Evolutionary conservation across 2,329 filamentous ascomycete genomes (phyloP), one percentile per base, ranked within the genome.

Genomic region (Aspergillus versicolor): DNA sequence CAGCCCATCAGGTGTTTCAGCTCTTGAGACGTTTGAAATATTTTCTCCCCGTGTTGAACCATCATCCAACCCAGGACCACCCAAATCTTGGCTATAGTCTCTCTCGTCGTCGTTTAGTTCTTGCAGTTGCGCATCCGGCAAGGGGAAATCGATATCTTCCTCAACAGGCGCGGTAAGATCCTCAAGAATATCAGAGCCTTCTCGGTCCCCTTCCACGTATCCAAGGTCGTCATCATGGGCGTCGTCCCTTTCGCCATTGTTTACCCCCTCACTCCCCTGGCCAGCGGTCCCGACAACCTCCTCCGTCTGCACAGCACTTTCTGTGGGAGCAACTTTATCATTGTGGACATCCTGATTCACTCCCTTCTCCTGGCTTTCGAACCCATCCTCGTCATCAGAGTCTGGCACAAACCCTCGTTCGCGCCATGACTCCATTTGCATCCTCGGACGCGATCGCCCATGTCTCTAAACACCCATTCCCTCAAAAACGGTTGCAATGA

Each of bases 331-430:
- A 30, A 57, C 61, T 49, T 63, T 54, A 46, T 58, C 56, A 13
- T 47, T 64, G 48, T 38, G 48, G 43, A 5, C 37, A 15, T 50
- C 22, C 44, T 59, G 45, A 22, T 48, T 61, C 43, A 56, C 53
- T 12, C 61, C 60, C 38, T 57, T 62, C 19, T 67, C 64, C 56
- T 75, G 68, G 46, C 67, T 73, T 27, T 76, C 75, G 45, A 74
- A 69, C 48, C 73, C 73, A 47, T 75, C 76, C 47, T 77, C 76
- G 19, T 77, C 75, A 59, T 82, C 79, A 43, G 79, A 81, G 67
- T 81, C 79, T 59, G 77, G 77, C 60, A 82, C 79, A 73, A 76
- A 82, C 52, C 79, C 79, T 70, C 76, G 74, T 68, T 77, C 72
- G 67, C 75, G 76, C 79, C 79, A 82, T 74, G 72, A 70, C 73